These are phyloP conservation scores for Cercospora sp. DNA, from an alignment of 2,329 filamentous ascomycete genomes.

Conservation along the genomic window DNA sequence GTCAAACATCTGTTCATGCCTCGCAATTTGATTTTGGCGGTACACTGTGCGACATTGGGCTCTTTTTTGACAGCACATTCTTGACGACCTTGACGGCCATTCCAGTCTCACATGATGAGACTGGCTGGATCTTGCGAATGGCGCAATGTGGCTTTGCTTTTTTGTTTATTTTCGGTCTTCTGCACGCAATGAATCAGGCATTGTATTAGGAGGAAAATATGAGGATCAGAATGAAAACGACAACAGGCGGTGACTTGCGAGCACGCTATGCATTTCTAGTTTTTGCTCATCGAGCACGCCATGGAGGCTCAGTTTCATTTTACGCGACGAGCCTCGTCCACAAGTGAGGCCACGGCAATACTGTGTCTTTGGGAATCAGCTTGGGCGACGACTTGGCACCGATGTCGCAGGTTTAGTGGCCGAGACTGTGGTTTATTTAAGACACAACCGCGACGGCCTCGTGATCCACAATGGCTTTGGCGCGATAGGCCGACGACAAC, in stretches of 20 bases:
- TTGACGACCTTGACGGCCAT: slow-evolving; percentile 5
- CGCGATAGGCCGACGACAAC: neutral
- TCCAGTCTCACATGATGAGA: neutral
- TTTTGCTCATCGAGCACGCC: slow-evolving; percentile 10
- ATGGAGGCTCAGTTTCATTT: neutral
- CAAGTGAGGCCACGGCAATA: neutral
- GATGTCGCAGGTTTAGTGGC: neutral
- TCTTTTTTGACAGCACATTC: neutral
- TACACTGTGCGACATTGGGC: neutral
- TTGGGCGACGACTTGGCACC: neutral
- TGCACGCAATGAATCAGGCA: neutral
- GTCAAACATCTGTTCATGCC: neutral
- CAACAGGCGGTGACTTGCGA: neutral
- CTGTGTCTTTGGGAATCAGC: neutral
- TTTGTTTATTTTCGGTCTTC: neutral
- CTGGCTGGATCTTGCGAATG: neutral
- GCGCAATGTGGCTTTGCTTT: neutral
- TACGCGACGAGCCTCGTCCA: slow-evolving; percentile 13
- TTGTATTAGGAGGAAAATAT: neutral
- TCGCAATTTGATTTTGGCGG: neutral
- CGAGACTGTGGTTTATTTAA: neutral
- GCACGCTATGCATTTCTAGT: slow-evolving; percentile 12
- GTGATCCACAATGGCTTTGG: neutral
- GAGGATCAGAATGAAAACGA: neutral
- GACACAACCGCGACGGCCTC: slow-evolving; percentile 3